phyloP scores from a whole-genome alignment of 2,329 filamentous ascomycete genomes.

The Monilinia fructicola region DNA sequence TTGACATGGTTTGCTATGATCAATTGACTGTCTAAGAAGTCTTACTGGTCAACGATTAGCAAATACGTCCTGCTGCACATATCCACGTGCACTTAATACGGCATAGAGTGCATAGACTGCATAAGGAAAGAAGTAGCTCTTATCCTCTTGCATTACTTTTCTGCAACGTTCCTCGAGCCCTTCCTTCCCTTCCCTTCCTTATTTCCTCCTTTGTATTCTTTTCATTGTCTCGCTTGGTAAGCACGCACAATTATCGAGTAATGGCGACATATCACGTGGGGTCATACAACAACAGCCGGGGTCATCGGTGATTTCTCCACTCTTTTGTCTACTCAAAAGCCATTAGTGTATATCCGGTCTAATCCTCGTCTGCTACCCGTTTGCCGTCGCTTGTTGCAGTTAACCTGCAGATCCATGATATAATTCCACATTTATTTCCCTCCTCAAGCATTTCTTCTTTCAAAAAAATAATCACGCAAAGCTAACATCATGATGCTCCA shows the following conservation, averaged over 20 bases:
- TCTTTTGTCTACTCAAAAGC: conserved; percentile 8
- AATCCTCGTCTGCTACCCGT: conserved; percentile 17
- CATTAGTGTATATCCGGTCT: conserved; percentile 15
- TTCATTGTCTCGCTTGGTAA: conserved; percentile 20
- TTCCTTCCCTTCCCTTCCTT: background rate
- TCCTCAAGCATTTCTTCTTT: conserved; percentile 16
- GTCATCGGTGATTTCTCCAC: conserved; percentile 3
- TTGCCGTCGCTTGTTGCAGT: conserved; percentile 19
- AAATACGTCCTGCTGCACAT: conserved; percentile 4
- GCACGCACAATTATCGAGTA: conserved; percentile 19
- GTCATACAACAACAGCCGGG: conserved; percentile 19
- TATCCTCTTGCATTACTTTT: conserved; percentile 19
- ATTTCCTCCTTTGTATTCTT: background rate
- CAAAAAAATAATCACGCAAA: conserved; percentile 29
- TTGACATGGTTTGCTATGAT: conserved; percentile 4
- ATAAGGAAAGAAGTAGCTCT: background rate
- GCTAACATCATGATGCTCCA: conserved; percentile 35
- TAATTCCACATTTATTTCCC: conserved; percentile 20
- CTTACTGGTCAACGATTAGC: conserved; percentile 8
- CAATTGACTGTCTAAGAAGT: conserved; percentile 9
- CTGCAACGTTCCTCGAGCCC: background rate
- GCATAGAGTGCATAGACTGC: conserved; percentile 4
- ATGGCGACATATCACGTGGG: conserved; percentile 39
- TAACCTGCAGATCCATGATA: conserved; percentile 13
- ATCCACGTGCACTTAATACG: conserved; percentile 16